A percentile compares a stretch with the other conserved stretches of the same genome.
Evolutionary conservation across 139 green algal species (phyloP).

Genomic region (Choricystis sp.): DNA sequence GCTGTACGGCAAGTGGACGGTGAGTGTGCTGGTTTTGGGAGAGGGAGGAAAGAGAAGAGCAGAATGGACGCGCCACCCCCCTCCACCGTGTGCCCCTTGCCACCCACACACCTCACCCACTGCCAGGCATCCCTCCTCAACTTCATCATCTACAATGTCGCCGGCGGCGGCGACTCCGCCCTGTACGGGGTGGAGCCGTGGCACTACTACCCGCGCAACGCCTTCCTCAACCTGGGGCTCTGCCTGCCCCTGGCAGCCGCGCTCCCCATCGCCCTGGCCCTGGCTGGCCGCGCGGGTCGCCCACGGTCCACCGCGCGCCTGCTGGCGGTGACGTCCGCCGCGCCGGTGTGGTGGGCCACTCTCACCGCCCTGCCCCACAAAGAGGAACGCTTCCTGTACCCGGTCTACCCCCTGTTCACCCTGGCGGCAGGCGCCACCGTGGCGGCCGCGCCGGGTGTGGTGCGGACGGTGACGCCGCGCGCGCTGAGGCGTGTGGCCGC

Average conservation of each 20-base stretch:
- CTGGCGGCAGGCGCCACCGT: constrained; percentile 34
- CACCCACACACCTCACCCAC: background rate
- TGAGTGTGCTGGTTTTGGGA: constrained; percentile 8
- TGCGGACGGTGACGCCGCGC: background rate
- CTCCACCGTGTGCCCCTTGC: background rate
- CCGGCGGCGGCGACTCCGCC: constrained; percentile 39
- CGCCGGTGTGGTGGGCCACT: constrained; percentile 48
- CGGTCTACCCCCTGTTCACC: constrained; percentile 49
- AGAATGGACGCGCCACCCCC: too few relatives aligned
- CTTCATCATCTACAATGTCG: constrained; percentile 58
- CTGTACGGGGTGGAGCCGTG: constrained; percentile 58
- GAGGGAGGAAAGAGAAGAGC: too few relatives aligned
- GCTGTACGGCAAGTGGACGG: constrained; percentile 35
- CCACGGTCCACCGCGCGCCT: constrained; percentile 4
- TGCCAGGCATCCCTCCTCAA: constrained; percentile 47
- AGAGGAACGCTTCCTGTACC: constrained; percentile 67
- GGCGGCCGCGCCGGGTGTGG: background rate
- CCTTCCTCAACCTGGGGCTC: constrained; percentile 30
- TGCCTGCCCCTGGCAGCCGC: constrained; percentile 29
- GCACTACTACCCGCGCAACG: constrained; percentile 63
- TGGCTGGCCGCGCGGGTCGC: background rate
- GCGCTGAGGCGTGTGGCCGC: background rate
- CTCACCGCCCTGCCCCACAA: constrained; percentile 65
- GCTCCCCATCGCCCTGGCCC: constrained; percentile 9
- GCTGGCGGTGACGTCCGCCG: constrained; percentile 13